These are phyloP conservation scores for Wallacemonas rigidus DNA, from an alignment of 208 protist species.

Conservation along the genomic window DNA sequence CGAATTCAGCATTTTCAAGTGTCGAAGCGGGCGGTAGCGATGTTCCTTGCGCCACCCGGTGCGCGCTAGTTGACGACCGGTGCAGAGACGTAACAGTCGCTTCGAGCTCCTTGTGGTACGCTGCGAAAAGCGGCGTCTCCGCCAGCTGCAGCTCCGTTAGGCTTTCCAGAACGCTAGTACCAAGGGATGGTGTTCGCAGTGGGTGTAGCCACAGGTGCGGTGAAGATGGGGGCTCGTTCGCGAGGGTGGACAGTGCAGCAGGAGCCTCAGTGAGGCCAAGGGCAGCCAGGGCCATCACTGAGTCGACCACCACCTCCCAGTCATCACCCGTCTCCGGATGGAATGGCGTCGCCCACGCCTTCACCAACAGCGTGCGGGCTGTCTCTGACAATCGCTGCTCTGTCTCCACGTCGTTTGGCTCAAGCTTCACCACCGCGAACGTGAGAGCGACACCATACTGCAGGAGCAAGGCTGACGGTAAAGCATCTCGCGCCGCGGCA, in stretches of 20 bases:
- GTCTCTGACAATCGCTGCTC: constrained; percentile 12
- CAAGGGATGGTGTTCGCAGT: constrained; percentile 41
- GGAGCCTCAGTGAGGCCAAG: constrained; percentile 23
- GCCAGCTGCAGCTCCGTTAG: constrained; percentile 34
- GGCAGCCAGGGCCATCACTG: constrained; percentile 26
- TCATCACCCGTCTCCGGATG: background rate
- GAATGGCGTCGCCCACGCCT: background rate
- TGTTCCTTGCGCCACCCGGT: background rate
- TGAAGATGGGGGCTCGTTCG: background rate
- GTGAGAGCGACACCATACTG: constrained; percentile 25
- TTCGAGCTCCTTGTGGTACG: constrained; percentile 26
- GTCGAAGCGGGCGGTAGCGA: background rate
- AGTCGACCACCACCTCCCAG: constrained; percentile 27
- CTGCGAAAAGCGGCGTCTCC: constrained; percentile 19
- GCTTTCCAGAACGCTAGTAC: constrained; percentile 42
- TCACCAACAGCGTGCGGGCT: background rate
- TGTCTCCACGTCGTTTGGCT: constrained; percentile 9
- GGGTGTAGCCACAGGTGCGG: constrained; percentile 27
- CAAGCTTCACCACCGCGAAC: constrained; percentile 24
- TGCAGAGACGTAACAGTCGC: background rate
- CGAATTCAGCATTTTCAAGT: background rate
- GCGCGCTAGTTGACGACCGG: background rate
- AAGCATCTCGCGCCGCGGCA: too few relatives aligned
- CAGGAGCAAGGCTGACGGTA: constrained; percentile 13
- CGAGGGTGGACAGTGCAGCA: background rate